These are phyloP conservation scores for Fistulinella cinereoalba DNA, from an alignment of 1,284 basidiomycete genomes.

Conservation along the genomic window DNA sequence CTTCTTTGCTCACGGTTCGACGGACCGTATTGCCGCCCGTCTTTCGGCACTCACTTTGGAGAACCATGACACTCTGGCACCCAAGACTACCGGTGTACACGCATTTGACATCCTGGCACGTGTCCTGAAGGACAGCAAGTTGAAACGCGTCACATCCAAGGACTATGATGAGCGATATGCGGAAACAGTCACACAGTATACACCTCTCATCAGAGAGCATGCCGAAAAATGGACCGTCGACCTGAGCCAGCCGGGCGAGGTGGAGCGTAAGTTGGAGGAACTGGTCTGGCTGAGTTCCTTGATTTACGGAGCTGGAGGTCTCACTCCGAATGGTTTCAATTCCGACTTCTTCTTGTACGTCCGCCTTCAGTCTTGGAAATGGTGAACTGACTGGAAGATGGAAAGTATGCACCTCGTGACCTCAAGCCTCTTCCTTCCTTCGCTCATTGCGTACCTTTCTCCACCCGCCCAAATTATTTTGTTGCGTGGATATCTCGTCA, in stretches of 20 bases:
- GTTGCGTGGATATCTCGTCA: constrained; percentile 43
- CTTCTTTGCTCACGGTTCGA: constrained; percentile 3
- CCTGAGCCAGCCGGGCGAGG: constrained; percentile 28
- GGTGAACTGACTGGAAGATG: not conserved
- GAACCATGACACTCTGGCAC: not conserved
- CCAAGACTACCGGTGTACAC: constrained; percentile 17
- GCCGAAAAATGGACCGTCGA: constrained; percentile 29
- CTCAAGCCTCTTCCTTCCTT: constrained; percentile 48
- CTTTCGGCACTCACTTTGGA: constrained; percentile 16
- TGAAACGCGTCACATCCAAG: constrained; percentile 1
- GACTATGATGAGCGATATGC: not conserved
- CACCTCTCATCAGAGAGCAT: constrained; percentile 11
- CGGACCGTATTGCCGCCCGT: not conserved
- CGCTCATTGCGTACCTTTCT: constrained; percentile 38
- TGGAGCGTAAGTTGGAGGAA: constrained; percentile 48
- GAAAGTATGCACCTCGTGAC: constrained; percentile 55
- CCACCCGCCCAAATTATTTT: constrained; percentile 39
- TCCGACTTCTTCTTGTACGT: constrained; percentile 49
- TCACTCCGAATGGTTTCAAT: constrained; percentile 33
- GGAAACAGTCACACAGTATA: constrained; percentile 4
- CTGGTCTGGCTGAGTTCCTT: constrained; percentile 42
- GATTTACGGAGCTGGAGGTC: constrained; percentile 45
- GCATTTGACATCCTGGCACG: constrained; percentile 29
- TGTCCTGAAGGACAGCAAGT: constrained; percentile 23
- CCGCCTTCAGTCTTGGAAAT: not conserved